These are phyloP conservation scores for Moringa oleifera DNA, from an alignment of 345 rosid species.

Conservation along the genomic window DNA sequence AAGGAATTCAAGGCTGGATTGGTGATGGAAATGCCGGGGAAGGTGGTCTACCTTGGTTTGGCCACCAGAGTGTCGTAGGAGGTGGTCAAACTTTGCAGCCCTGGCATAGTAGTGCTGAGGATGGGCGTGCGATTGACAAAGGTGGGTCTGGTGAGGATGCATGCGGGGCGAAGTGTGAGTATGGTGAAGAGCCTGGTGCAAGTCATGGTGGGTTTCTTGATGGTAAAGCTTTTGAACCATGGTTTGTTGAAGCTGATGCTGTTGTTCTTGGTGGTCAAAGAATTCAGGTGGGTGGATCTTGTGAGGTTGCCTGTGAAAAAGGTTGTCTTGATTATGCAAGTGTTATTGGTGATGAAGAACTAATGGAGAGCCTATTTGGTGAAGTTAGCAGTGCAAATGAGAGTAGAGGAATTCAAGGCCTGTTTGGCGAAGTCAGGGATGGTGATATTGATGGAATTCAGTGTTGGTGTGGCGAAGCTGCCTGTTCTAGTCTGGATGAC, in stretches of 20 bases:
- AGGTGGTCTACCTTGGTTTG: conserved; percentile 18
- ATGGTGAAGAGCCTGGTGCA: conserved; percentile 7
- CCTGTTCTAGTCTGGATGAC: conserved; percentile 1
- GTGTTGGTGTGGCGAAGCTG: conserved; percentile 15
- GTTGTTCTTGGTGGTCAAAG: conserved; percentile 10
- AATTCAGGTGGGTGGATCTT: conserved; percentile 15
- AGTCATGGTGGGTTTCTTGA: background rate
- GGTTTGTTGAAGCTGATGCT: conserved; percentile 14
- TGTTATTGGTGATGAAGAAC: conserved; percentile 10
- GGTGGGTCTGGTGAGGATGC: conserved; percentile 10
- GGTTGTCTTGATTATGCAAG: no score
- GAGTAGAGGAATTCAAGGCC: conserved; percentile 7
- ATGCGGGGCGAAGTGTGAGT: conserved; percentile 1
- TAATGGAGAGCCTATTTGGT: conserved; percentile 18
- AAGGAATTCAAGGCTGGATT: conserved; percentile 16
- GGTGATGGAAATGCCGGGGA: conserved; percentile 13
- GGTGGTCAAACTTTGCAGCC: conserved; percentile 17
- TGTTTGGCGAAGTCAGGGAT: conserved; percentile 8
- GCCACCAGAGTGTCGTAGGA: conserved; percentile 15
- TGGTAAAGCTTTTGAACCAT: conserved; percentile 4
- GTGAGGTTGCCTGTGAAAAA: conserved; percentile 6
- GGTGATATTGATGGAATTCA: conserved; percentile 10
- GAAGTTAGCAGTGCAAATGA: conserved; percentile 13
- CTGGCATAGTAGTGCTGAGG: conserved; percentile 16
- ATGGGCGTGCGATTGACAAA: conserved; percentile 8